phyloP scores from a whole-genome alignment of 176 grass and related monocot species.

The Zea mays region Zm-B73-REFERENCE-NAM-5.0 NC_050099.1:191263001-191263500 shows the following conservation, averaged over 20 bases:
- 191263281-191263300: slow-evolving; percentile 78
- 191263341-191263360: slow-evolving; percentile 66
- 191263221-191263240: neutral
- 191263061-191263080: slow-evolving; percentile 44
- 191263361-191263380: slow-evolving; percentile 18
- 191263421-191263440: slow-evolving; percentile 1
- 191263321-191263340: slow-evolving; percentile 86
- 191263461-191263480: neutral
- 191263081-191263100: slow-evolving; percentile 89
- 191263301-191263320: slow-evolving; percentile 78
- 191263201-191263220: neutral
- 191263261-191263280: slow-evolving; percentile 80
- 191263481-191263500: slow-evolving; percentile 75
- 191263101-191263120: slow-evolving; percentile 96
- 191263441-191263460: neutral
- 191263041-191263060: neutral
- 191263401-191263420: slow-evolving; percentile 12
- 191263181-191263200: slow-evolving; percentile 21
- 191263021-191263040: neutral
- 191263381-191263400: slow-evolving; percentile 2
- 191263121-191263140: slow-evolving; percentile 96
- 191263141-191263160: slow-evolving; percentile 62
- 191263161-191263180: slow-evolving; percentile 59
- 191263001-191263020: neutral
- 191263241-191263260: slow-evolving; percentile 57